Base-by-base conservation (phyloP, 352 stramenopile species). In the Blastocystis sp. region DNA sequence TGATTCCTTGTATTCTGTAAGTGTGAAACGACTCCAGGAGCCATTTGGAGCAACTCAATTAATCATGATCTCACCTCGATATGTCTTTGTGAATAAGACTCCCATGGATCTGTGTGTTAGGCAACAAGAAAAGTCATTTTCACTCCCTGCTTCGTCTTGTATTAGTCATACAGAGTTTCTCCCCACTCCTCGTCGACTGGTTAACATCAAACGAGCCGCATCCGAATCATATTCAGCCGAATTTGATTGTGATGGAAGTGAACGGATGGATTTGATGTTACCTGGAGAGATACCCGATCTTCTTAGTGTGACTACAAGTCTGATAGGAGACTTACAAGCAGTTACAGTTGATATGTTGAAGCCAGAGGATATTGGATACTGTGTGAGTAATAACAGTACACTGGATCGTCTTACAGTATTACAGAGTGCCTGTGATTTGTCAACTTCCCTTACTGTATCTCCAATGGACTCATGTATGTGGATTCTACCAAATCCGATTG, bases 351-450 rank as follows among this genome's bases (percentile, higher is more conserved):
- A 60, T 24, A 24, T 27, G 19, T 48, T 60, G 22, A 64, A 81
- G 42, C 70, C 70, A 17, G 44, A 64, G 1, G 54, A 81, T n/a
- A 51, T 64, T 19, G 24, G 35, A 6, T 44, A 59, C 53, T 81
- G 70, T 27, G 44, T 81, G 15, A 81, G 70, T 51, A 81, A 81
- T 40, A 60, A 40, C 42, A 59, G 48, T 24, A 22, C 44, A 11
- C 44, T 81, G 19, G 51, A 60, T 40, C 24, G 17, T 11, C 9
- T 81, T 27, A 27, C 24, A 7, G 70, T 81, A 15, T 40, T 81
- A 15, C 70, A 81, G 42, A 64, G 51, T 27, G 40, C 13, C 27
- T 81, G 35, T 33, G 70, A 81, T 40, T 33, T 60, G 35, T 60
- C 42, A 30, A 48, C 15, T 33, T 13, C 37, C 4, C 19, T 81